Evolutionary conservation across 2,329 filamentous ascomycete species (phyloP).

Genomic region (Colletotrichum brevisporum): DNA sequence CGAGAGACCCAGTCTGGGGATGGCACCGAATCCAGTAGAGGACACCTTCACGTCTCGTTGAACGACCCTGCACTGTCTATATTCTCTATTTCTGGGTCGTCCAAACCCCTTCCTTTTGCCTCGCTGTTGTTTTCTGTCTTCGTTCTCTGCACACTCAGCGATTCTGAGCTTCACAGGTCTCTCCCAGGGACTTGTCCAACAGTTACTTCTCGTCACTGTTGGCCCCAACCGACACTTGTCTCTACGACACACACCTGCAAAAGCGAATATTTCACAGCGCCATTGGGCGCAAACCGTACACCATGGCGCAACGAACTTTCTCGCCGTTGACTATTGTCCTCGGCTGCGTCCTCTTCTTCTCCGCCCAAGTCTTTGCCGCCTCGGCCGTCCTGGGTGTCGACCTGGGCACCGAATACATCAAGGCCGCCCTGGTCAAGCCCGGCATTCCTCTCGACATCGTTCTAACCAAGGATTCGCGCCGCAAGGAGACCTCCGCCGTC

Average conservation of each 20-base stretch:
- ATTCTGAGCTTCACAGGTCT: conserved; percentile 27
- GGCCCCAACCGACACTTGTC: conserved; percentile 11
- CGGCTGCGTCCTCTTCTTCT: conserved; percentile 58
- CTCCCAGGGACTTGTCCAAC: conserved; percentile 24
- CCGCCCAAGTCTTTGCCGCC: conserved; percentile 65
- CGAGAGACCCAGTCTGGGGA: conserved; percentile 34
- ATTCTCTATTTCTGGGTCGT: conserved; percentile 29
- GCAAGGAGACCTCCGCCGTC: conserved; percentile 92
- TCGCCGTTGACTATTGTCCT: conserved; percentile 57
- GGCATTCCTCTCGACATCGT: conserved; percentile 98
- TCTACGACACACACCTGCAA: conserved; percentile 16
- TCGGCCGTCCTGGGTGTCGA: conserved; percentile 92
- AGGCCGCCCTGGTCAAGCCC: conserved; percentile 94
- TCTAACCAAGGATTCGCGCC: conserved; percentile 95
- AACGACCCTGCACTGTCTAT: conserved; percentile 27
- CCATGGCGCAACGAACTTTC: conserved; percentile 51
- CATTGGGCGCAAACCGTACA: conserved; percentile 41
- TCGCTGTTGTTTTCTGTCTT: conserved; percentile 11
- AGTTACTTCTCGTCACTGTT: conserved; percentile 10
- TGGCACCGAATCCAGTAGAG: conserved; percentile 37
- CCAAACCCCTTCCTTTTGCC: conserved; percentile 15
- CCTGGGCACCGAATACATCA: conserved; percentile 96
- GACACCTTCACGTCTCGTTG: conserved; percentile 37
- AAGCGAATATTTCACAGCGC: conserved; percentile 20
- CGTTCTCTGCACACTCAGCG: conserved; percentile 2